Percentiles rank a stretch among this genome's conserved stretches.
These are phyloP conservation scores for Sphagnum magellanicum DNA, from an alignment of 228 moss, liverwort and hornwort genomes.

Conservation along the genomic window DNA sequence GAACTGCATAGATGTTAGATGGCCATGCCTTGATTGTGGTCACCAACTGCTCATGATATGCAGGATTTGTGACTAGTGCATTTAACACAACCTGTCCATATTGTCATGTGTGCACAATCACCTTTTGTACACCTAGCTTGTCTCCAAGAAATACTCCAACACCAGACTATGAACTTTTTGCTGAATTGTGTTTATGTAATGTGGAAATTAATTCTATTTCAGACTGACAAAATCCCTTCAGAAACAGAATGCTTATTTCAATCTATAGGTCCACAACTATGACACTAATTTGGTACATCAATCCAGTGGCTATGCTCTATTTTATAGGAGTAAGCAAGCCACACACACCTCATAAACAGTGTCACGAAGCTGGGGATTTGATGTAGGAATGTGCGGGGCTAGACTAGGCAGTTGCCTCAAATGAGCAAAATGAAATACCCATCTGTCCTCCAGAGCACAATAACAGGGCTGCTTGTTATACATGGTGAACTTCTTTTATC, in stretches of 20 bases:
- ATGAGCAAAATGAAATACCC: constrained; percentile 99
- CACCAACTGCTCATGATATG: constrained; percentile 78
- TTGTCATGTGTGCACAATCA: constrained; percentile 6
- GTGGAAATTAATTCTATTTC: too few species aligned
- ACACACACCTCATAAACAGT: constrained; percentile 84
- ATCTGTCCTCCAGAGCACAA: constrained; percentile 37
- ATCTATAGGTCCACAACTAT: too few species aligned
- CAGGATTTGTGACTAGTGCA: constrained; percentile 85
- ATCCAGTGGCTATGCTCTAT: too few species aligned
- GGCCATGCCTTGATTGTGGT: constrained; percentile 88
- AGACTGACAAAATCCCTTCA: too few species aligned
- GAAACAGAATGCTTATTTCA: too few species aligned
- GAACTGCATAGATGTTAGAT: constrained; percentile 73
- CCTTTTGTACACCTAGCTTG: not conserved
- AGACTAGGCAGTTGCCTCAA: constrained; percentile 90
- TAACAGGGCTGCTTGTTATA: not conserved
- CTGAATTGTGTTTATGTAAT: too few species aligned
- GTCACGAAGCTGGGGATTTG: constrained; percentile 87
- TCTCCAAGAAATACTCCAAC: too few species aligned
- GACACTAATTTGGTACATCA: too few species aligned
- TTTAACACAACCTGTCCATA: constrained; percentile 76
- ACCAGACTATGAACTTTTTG: too few species aligned
- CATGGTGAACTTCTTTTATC: not conserved
- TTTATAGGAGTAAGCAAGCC: not conserved
- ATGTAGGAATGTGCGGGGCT: constrained; percentile 84